Conservation (phyloP, 225 moss, liverwort and hornwort genomes). For the Bryoerythrophyllum caledonicum region DNA sequence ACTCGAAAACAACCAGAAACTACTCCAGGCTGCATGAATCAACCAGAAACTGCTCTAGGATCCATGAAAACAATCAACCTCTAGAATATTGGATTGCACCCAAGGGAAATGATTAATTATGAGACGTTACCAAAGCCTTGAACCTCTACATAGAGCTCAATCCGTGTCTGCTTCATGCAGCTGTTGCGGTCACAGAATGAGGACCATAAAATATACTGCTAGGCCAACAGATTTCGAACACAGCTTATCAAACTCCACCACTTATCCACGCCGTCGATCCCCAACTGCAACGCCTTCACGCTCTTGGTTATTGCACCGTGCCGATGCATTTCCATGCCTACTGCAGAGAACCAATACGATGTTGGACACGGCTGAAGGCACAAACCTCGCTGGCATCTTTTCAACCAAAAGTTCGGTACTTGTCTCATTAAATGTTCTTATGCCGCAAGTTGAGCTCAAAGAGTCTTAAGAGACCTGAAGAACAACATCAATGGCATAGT, state of each 20-base stretch:
- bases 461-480: constrained; percentile 15
- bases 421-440: not conserved
- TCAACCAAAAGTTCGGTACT: too few species aligned
- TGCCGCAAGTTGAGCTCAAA: not conserved
- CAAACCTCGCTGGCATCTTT: constrained; percentile 11
- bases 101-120: not conserved
- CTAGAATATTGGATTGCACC: not conserved
- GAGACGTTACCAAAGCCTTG: not conserved
- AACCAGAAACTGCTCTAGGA: not conserved
- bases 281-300: not conserved
- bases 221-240: not conserved
- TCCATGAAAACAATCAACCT: not conserved
- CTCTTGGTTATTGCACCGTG: not conserved
- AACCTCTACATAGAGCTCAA: not conserved
- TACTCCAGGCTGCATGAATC: not conserved
- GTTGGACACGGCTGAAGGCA: not conserved
- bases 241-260: not conserved
- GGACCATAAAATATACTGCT: too few species aligned
- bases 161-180: not conserved
- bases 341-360: not conserved
- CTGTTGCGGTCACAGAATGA: not conserved
- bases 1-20: not conserved
- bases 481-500: not conserved
- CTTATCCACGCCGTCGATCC: not conserved
- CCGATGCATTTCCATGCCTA: not conserved